Evolutionary conservation across 2,329 filamentous ascomycete genomes (phyloP), one percentile per base, ranked within the genome.

Genomic region (Cytospora piceae): DNA sequence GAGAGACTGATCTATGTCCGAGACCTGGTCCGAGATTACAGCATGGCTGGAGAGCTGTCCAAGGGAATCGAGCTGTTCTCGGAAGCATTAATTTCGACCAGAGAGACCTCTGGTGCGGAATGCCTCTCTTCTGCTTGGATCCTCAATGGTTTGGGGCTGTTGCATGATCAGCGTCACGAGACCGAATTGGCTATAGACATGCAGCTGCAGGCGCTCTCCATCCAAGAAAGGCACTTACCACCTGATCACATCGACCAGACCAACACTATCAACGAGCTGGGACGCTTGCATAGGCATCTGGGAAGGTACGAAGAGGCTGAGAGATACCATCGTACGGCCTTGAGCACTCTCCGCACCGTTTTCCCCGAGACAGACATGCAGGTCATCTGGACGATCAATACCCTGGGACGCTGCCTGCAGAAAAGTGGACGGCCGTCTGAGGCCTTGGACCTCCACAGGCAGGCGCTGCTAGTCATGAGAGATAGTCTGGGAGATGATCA

Each of bases 181-280:
- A 55, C 5, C 11, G 53, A 32, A 31, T 31, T 32, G 27, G 29
- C 53, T 5, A 32, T 55, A 17, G 27, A 27, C n/a, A 32, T 31
- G 27, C 53, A 55, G 9, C 9, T n/a, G 27, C 15, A 55, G 17
- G 53, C 53, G 11, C 29, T 55, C 27, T 27, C 29, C 4, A 34
- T 27, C 29, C 53, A 55, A 31, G 8, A 34, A 11, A 8, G 8
- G 11, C 53, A 27, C 53, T 9, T n/a, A 32, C 15, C 53, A 32
- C 29, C 17, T 24, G 14, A 17, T 12, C 32, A 34, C 8, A 34
- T 55, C 27, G 27, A 55, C 29, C 29, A 20, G 15, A 27, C 27
- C n/a, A n/a, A 55, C 53, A 55, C 53, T 3, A 32, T 55, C 17
- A 55, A 55, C 53, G 53, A 55, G 24, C 53, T 55, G 27, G 53